Evolutionary conservation across 495 filamentous ascomycete genomes (phyloP).

Genomic region (Darksidea phi): DNA sequence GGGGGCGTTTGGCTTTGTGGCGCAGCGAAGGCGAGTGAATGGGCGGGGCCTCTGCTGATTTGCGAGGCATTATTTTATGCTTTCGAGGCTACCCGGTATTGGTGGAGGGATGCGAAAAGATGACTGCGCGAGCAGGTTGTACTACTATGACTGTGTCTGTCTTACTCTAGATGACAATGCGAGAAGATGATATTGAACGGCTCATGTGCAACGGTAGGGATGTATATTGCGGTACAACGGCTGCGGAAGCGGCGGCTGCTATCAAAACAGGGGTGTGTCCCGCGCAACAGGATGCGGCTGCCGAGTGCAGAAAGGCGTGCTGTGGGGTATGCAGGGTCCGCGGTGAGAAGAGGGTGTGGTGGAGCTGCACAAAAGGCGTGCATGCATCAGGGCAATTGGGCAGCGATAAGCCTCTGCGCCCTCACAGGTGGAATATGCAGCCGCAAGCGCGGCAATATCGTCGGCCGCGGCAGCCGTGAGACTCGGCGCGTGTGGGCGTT

Average conservation of each 20-base stretch:
- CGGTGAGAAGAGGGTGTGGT: constrained; percentile 2
- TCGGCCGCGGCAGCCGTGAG: background rate
- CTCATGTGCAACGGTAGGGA: too few species aligned
- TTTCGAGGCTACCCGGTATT: constrained; percentile 4
- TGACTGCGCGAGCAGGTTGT: constrained; percentile 5
- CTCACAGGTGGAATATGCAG: constrained; percentile 12
- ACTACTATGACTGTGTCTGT: constrained; percentile 13
- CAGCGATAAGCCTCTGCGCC: constrained; percentile 24
- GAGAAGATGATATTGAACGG: too few species aligned
- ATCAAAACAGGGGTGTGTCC: background rate
- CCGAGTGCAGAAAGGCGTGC: constrained; percentile 2
- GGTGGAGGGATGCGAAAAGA: background rate
- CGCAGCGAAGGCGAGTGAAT: background rate
- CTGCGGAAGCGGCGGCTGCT: constrained; percentile 9
- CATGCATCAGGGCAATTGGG: constrained; percentile 8
- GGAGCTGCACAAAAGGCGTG: constrained; percentile 15
- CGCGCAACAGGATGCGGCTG: background rate
- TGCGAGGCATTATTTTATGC: background rate
- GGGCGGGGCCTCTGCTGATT: background rate
- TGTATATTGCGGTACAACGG: background rate
- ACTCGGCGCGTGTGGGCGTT: background rate
- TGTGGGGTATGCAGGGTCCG: constrained; percentile 30
- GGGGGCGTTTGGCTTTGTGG: constrained; percentile 11
- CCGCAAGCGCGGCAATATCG: background rate
- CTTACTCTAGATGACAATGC: too few species aligned